These are phyloP conservation scores for Hyaloperonospora brassicae DNA, from an alignment of 352 stramenopile genomes.

Conservation along the genomic window DNA sequence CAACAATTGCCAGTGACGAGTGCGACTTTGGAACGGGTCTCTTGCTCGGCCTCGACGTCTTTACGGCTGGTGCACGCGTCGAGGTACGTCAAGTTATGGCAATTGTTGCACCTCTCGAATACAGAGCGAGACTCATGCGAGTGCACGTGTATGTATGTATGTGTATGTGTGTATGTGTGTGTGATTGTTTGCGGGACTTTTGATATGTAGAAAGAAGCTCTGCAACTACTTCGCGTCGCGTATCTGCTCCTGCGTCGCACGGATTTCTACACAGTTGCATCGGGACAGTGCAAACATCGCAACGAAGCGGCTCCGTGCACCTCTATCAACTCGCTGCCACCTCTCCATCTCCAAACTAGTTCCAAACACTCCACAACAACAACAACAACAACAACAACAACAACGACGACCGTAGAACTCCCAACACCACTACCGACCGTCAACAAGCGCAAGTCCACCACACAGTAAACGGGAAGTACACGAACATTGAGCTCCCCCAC, in stretches of 20 bases:
- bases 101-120: too few relatives aligned
- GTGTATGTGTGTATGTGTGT: background rate
- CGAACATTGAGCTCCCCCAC: too few relatives aligned
- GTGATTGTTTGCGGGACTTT: background rate
- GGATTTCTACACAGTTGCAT: slow-evolving; percentile 37
- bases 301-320: slow-evolving; percentile 1
- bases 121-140: too few relatives aligned
- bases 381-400: too few relatives aligned
- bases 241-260: slow-evolving; percentile 46
- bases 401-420: too few relatives aligned
- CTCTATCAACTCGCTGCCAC: background rate
- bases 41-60: slow-evolving; percentile 54
- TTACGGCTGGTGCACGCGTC: slow-evolving; percentile 30
- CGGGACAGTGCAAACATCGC: slow-evolving; percentile 31
- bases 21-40: slow-evolving; percentile 63
- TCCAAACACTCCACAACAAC: too few relatives aligned
- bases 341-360: background rate
- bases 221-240: slow-evolving; percentile 38
- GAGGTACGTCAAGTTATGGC: slow-evolving; percentile 22
- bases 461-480: too few relatives aligned
- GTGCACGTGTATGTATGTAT: background rate
- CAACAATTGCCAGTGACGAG: slow-evolving; percentile 62
- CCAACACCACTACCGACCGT: too few relatives aligned
- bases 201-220: slow-evolving; percentile 32
- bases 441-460: too few relatives aligned